These are phyloP conservation scores for Epichloe aotearoae DNA, from an alignment of 2,329 filamentous ascomycete species.

Conservation along the genomic window DNA sequence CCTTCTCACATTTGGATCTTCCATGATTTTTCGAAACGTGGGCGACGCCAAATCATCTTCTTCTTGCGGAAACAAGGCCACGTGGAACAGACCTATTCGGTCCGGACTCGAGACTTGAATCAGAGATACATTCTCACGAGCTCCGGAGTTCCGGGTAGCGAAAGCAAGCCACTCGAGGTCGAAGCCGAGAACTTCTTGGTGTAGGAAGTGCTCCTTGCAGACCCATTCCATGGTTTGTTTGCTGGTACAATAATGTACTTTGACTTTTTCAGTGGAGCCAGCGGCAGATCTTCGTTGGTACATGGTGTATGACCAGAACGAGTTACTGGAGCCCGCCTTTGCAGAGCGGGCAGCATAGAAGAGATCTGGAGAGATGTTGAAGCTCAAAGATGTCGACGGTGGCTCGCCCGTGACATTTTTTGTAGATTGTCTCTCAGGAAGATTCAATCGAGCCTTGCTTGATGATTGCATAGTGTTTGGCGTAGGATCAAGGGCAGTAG, in stretches of 20 bases:
- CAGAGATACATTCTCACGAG: constrained; percentile 61
- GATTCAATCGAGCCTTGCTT: background rate
- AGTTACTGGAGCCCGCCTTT: constrained; percentile 28
- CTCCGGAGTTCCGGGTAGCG: constrained; percentile 29
- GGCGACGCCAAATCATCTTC: constrained; percentile 52
- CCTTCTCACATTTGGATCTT: constrained; percentile 58
- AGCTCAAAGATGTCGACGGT: constrained; percentile 16
- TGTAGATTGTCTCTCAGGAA: background rate
- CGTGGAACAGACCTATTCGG: constrained; percentile 68
- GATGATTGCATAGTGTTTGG: background rate
- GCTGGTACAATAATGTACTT: constrained; percentile 66
- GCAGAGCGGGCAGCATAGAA: constrained; percentile 33
- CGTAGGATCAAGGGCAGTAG: background rate
- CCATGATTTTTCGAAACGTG: constrained; percentile 57
- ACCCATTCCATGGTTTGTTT: constrained; percentile 54
- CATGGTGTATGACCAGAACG: constrained; percentile 55
- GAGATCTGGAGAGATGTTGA: constrained; percentile 16
- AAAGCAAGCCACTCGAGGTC: constrained; percentile 72
- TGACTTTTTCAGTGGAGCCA: constrained; percentile 38
- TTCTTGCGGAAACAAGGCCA: constrained; percentile 46
- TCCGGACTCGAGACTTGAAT: constrained; percentile 71
- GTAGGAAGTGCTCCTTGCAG: constrained; percentile 49
- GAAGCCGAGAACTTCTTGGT: constrained; percentile 65
- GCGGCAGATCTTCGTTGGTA: constrained; percentile 41
- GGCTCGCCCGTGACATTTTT: constrained; percentile 4